These are phyloP conservation scores for Ganoderma lingzhi DNA, from an alignment of 1,284 basidiomycete species.

Conservation along the genomic window DNA sequence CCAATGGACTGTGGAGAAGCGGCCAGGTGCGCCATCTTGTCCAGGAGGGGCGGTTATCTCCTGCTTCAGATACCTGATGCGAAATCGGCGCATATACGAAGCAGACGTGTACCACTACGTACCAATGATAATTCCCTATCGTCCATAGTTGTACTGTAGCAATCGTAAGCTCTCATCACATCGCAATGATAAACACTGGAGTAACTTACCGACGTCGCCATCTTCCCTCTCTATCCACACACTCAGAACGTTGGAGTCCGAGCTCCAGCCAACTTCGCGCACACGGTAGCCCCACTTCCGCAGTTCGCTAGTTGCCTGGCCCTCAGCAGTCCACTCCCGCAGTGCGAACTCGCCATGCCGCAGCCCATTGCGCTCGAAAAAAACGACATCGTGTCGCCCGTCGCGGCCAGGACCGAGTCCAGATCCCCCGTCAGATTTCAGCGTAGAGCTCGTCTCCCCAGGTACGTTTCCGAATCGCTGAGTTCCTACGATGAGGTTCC, in stretches of 20 bases:
- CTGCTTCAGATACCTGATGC: constrained; percentile 87
- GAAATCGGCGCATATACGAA: constrained; percentile 11
- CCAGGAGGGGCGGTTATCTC: constrained; percentile 66
- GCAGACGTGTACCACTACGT: constrained; percentile 21
- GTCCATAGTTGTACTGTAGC: constrained; percentile 92
- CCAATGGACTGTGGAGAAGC: constrained; percentile 82
- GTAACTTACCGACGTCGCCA: constrained; percentile 67
- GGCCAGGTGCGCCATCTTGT: constrained; percentile 40
- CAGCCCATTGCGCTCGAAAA: constrained; percentile 96
- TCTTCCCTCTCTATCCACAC: constrained; percentile 83
- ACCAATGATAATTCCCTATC: constrained; percentile 96
- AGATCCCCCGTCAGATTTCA: constrained; percentile 51
- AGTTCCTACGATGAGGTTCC: constrained; percentile 84
- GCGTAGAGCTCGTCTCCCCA: constrained; percentile 8
- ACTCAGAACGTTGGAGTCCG: constrained; percentile 87
- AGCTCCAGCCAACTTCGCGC: constrained; percentile 86
- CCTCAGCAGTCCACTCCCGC: constrained; percentile 47
- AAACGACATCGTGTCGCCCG: constrained; percentile 88
- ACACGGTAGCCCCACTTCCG: constrained; percentile 72
- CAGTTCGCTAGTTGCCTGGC: constrained; percentile 11
- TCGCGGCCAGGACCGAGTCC: constrained; percentile 73
- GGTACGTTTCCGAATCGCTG: constrained; percentile 72
- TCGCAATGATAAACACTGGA: neutral
- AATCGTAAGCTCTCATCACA: neutral
- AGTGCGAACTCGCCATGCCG: constrained; percentile 91